Percentiles rank a stretch among this genome's conserved stretches.
Evolutionary conservation across 2,329 filamentous ascomycete genomes (phyloP).

Genomic region (Aspergillus awamori): DNA sequence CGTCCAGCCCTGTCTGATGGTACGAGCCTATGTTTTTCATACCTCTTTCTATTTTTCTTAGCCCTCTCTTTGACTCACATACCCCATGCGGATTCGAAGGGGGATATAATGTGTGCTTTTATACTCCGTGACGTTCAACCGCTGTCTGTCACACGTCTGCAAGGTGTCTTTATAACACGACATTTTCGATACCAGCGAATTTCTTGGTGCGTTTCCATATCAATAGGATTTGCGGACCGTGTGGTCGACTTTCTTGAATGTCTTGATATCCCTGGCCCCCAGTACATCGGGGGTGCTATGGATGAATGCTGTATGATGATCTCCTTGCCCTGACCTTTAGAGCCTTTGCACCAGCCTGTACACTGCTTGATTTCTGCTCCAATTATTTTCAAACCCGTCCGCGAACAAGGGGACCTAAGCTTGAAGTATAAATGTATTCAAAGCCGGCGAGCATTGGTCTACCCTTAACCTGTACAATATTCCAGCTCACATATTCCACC

Average conservation of each 20-base stretch:
- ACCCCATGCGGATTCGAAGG: background rate
- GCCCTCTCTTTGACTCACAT: conserved; percentile 2
- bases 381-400: background rate
- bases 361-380: conserved; percentile 3
- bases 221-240: background rate
- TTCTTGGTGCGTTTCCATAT: background rate
- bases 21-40: conserved; percentile 1
- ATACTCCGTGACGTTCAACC: conserved; percentile 1
- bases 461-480: background rate
- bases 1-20: background rate
- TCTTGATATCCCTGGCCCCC: background rate
- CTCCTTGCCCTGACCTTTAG: background rate
- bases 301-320: conserved; percentile 7
- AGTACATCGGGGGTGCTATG: background rate
- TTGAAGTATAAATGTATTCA: background rate
- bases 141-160: background rate
- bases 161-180: conserved; percentile 2
- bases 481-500: background rate
- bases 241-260: background rate
- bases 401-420: background rate
- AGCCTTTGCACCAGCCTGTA: conserved; percentile 1
- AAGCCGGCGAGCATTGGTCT: background rate
- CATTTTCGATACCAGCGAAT: conserved; percentile 3
- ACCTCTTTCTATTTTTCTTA: conserved; percentile 4
- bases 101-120: conserved; percentile 3